A percentile compares a stretch with the other conserved stretches of the same genome.
Conservation (phyloP, 2,329 filamentous ascomycete species). For the Alternaria arbusti region DNA sequence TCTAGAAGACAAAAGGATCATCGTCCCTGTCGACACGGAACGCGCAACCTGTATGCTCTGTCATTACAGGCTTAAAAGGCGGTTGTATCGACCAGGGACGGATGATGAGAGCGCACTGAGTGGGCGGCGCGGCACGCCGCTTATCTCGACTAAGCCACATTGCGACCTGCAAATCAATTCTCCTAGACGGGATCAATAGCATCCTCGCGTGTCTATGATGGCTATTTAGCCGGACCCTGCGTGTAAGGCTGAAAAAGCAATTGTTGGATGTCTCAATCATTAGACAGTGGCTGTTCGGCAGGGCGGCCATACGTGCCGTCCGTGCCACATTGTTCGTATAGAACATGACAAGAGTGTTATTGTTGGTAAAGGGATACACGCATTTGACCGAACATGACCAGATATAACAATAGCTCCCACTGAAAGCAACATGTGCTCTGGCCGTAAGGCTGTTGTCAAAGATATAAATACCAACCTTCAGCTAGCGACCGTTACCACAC, state of each 20-base stretch:
- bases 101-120: not conserved
- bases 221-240: constrained; percentile 17
- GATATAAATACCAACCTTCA: not conserved
- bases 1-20: constrained; percentile 28
- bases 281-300: constrained; percentile 15
- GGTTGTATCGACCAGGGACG: constrained; percentile 9
- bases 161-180: constrained; percentile 10
- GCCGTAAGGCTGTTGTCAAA: not conserved
- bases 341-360: constrained; percentile 4
- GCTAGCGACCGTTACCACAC: not conserved
- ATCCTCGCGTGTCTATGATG: constrained; percentile 20
- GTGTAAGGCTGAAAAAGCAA: constrained; percentile 16
- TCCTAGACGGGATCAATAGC: constrained; percentile 1
- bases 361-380: not conserved
- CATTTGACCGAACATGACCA: no score
- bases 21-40: constrained; percentile 1
- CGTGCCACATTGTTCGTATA: constrained; percentile 19
- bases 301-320: constrained; percentile 29
- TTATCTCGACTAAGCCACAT: constrained; percentile 17
- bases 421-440: not conserved
- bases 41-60: not conserved
- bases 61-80: not conserved
- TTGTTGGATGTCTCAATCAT: not conserved
- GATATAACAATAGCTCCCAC: no score
- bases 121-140: constrained; percentile 16